Base-by-base conservation (phyloP, 345 rosid genomes). In the Microcos paniculata region DNA sequence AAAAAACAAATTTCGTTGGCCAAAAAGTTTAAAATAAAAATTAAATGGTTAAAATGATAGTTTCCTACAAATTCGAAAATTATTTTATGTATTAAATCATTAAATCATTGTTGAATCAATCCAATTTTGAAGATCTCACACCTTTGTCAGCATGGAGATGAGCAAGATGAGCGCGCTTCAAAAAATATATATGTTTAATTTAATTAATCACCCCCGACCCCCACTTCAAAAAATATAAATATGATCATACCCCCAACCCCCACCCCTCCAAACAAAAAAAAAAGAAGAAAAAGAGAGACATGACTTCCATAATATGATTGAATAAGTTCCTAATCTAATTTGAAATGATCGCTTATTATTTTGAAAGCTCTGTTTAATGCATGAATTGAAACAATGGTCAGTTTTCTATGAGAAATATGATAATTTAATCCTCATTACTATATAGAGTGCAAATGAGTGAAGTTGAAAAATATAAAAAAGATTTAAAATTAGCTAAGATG, bases 311-410 rank as follows among this genome's bases (percentile, higher is more conserved):
- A n/a, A n/a, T n/a, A n/a, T n/a, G n/a, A n/a, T n/a, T n/a, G n/a
- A n/a, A n/a, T n/a, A n/a, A n/a, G n/a, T n/a, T n/a, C n/a, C n/a
- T n/a, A n/a, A n/a, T n/a, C n/a, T n/a, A n/a, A n/a, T n/a, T n/a
- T n/a, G n/a, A n/a, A n/a, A n/a, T n/a, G n/a, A n/a, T n/a, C n/a
- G n/a, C n/a, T n/a, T n/a, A n/a, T n/a, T n/a, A n/a, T n/a, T 15
- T 62, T 38, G 70, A 64, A 64, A 64, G 70, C 51, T 64, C 51
- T 12, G 42, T 40, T 64, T 64, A 8, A 23, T 40, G 49, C 51
- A 64, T 40, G 51, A 64, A 18, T 62, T 33, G 67, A 16, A 18
- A 3, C 12, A 62, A 7, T 18, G 40, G 24, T 33, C 18, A 9
- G 43, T 33, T 62, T 62, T 62, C 67, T 8, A 62, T 8, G 43